phyloP scores from a whole-genome alignment of 768 basidiomycete genomes.

The Naganishia vishniacii region DNA sequence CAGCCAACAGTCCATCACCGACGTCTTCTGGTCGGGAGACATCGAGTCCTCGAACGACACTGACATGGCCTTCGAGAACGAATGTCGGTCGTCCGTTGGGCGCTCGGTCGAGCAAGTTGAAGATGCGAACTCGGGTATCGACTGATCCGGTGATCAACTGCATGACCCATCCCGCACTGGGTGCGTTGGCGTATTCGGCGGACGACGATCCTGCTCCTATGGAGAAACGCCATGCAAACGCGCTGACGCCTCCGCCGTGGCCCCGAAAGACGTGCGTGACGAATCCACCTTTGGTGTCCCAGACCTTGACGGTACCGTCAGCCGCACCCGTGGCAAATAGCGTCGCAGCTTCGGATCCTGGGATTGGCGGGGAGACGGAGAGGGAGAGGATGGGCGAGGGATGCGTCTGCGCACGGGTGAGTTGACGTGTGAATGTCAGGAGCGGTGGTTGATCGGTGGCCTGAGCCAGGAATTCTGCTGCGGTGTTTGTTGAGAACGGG shows the following conservation, averaged over 20 bases:
- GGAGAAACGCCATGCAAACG: constrained; percentile 77
- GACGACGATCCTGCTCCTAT: constrained; percentile 31
- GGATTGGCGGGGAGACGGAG: constrained; percentile 60
- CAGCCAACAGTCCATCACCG: constrained; percentile 54
- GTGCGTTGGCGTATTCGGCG: constrained; percentile 42
- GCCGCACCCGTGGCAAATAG: constrained; percentile 93
- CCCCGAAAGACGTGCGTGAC: constrained; percentile 92
- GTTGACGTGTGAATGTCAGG: constrained; percentile 65
- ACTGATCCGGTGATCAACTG: constrained; percentile 84
- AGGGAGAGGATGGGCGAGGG: constrained; percentile 91
- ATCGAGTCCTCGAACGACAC: constrained; percentile 84
- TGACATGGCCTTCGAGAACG: constrained; percentile 90
- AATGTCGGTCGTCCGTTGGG: constrained; percentile 58
- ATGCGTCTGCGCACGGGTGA: constrained; percentile 67
- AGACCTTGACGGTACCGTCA: constrained; percentile 94
- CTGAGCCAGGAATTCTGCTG: constrained; percentile 7
- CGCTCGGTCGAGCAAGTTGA: constrained; percentile 67
- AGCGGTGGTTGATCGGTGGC: constrained; percentile 42
- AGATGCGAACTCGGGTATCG: constrained; percentile 86
- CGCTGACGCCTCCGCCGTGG: constrained; percentile 94
- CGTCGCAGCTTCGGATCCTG: constrained; percentile 51
- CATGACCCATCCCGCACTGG: constrained; percentile 52
- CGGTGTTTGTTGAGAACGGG: constrained; percentile 57
- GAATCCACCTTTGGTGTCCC: constrained; percentile 80
- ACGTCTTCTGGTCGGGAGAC: constrained; percentile 46